These are phyloP conservation scores for Fonsecaea pugnacius DNA, from an alignment of 2,329 filamentous ascomycete species.

Conservation along the genomic window DNA sequence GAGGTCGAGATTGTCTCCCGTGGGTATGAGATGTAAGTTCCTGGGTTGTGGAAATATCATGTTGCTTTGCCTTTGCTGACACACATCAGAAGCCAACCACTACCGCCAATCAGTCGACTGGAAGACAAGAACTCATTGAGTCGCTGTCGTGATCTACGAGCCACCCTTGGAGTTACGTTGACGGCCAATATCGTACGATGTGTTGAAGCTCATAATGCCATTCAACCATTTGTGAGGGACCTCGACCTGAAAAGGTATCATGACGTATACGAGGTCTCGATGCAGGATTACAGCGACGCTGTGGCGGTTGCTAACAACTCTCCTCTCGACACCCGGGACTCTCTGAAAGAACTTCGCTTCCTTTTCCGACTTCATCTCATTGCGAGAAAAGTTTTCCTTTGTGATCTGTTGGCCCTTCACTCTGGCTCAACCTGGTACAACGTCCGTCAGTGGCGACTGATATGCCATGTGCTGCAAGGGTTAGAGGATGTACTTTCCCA, in stretches of 20 bases:
- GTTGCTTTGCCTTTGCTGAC: neutral
- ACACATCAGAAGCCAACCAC: constrained; percentile 72
- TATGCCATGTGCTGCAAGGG: constrained; percentile 74
- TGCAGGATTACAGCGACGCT: constrained; percentile 73
- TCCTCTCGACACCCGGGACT: constrained; percentile 76
- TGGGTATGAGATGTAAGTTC: constrained; percentile 70
- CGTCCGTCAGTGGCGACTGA: constrained; percentile 57
- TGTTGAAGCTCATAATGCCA: constrained; percentile 67
- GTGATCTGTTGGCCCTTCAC: constrained; percentile 84
- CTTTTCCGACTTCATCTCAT: constrained; percentile 79
- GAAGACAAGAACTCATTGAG: constrained; percentile 80
- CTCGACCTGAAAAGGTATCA: constrained; percentile 89
- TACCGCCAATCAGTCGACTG: constrained; percentile 89
- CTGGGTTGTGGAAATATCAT: neutral
- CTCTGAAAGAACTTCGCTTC: constrained; percentile 78
- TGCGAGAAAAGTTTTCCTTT: constrained; percentile 81
- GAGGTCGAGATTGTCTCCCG: constrained; percentile 95
- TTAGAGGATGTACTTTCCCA: constrained; percentile 56
- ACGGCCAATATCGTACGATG: constrained; percentile 72
- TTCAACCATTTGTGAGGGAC: constrained; percentile 76
- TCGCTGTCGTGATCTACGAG: constrained; percentile 79
- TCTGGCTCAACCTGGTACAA: constrained; percentile 57
- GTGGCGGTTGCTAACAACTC: constrained; percentile 65
- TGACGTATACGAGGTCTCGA: constrained; percentile 81
- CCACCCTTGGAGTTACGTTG: constrained; percentile 72